Evolutionary conservation across 331 rosid species (phyloP).

Genomic region (Dryas integrifolia): DNA sequence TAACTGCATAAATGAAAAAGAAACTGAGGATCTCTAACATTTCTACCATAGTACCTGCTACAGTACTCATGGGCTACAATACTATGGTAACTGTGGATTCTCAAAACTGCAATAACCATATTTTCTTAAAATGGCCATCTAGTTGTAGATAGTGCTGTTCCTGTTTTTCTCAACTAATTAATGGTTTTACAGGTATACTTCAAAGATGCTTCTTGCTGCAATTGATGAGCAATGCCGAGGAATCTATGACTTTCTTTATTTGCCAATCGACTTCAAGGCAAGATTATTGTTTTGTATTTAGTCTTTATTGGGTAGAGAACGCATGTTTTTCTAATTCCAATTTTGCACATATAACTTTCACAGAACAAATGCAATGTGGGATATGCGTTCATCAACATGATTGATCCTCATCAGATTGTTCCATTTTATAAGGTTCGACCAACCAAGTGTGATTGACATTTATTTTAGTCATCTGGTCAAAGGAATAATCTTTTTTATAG

Average conservation of each 20-base stretch:
- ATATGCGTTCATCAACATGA: slow-evolving; percentile 89
- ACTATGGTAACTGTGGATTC: neutral
- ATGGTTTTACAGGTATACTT: slow-evolving; percentile 59
- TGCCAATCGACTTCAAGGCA: slow-evolving; percentile 91
- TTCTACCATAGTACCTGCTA: neutral
- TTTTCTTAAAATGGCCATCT: neutral
- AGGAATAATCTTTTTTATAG: neutral
- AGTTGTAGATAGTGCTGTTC: slow-evolving; percentile 3
- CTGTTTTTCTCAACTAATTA: neutral
- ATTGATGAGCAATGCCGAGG: slow-evolving; percentile 84
- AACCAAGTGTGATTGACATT: slow-evolving; percentile 6
- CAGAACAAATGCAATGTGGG: slow-evolving; percentile 97
- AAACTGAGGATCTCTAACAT: neutral
- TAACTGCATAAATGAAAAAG: neutral
- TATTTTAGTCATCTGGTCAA: slow-evolving; percentile 15
- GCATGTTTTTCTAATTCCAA: slow-evolving; percentile 30
- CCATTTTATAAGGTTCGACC: slow-evolving; percentile 69
- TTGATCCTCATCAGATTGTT: slow-evolving; percentile 71
- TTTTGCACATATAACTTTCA: slow-evolving; percentile 19
- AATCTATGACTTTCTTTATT: slow-evolving; percentile 82
- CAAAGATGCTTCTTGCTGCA: slow-evolving; percentile 90
- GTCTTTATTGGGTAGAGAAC: slow-evolving; percentile 12
- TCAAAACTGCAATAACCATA: neutral
- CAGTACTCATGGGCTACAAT: neutral
- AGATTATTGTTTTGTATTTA: slow-evolving; percentile 37